Percentiles rank a stretch among this genome's conserved stretches.
Conservation (phyloP, 495 filamentous ascomycete genomes). For the Chaetomium tenue region DNA sequence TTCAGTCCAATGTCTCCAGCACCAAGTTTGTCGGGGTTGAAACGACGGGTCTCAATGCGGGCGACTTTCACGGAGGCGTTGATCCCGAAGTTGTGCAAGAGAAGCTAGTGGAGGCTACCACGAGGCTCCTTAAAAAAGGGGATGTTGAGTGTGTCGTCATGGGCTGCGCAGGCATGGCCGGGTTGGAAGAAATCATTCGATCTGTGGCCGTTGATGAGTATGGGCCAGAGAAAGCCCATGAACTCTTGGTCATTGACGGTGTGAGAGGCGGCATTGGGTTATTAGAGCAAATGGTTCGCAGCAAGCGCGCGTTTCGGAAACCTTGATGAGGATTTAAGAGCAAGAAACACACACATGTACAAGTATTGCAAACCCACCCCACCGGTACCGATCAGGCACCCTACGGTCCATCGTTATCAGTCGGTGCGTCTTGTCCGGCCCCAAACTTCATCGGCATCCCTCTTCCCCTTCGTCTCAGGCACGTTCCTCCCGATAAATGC, state of each 20-base stretch:
- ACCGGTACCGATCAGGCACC: background rate
- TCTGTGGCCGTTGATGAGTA: conserved; percentile 63
- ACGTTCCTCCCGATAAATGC: conserved; percentile 66
- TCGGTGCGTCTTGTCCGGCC: conserved; percentile 60
- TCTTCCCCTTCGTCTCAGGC: conserved; percentile 83
- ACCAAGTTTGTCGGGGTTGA: conserved; percentile 71
- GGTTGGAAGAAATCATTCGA: conserved; percentile 77
- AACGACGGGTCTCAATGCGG: conserved; percentile 78
- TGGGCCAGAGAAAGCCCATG: conserved; percentile 57
- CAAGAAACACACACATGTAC: background rate
- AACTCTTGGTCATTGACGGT: conserved; percentile 77
- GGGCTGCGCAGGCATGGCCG: conserved; percentile 90
- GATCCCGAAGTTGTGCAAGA: conserved; percentile 59
- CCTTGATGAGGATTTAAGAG: conserved; percentile 6
- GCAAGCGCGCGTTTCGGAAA: conserved; percentile 38
- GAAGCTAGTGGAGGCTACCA: conserved; percentile 68
- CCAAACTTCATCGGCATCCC: conserved; percentile 83
- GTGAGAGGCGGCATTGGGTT: conserved; percentile 73
- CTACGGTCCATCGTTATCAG: conserved; percentile 26
- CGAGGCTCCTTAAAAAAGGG: conserved; percentile 56
- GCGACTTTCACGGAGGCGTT: conserved; percentile 70
- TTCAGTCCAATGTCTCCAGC: conserved; percentile 24
- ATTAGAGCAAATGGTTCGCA: conserved; percentile 57
- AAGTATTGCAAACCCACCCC: background rate
- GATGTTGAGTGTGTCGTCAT: conserved; percentile 66